phyloP scores from a whole-genome alignment of 148 eudicot genomes.

The Nepenthes gracilis region DNA sequence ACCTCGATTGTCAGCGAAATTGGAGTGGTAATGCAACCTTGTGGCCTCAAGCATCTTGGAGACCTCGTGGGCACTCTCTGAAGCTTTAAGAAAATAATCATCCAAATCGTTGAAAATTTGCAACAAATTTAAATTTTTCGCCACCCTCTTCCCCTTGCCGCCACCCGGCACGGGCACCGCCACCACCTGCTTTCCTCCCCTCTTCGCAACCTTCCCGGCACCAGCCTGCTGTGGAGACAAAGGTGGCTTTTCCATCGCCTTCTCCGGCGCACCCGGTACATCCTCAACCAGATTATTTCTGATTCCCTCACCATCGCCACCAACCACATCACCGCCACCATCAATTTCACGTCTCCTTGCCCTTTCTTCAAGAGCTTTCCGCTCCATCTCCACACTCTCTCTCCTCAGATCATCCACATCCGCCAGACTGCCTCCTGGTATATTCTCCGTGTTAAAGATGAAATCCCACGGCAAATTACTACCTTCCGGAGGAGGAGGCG shows the following conservation, averaged over 20 bases:
- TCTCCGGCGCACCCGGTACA: conserved; percentile 12
- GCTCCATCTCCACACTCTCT: conserved; percentile 30
- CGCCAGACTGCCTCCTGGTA: conserved; percentile 50
- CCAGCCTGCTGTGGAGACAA: conserved; percentile 18
- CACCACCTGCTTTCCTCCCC: conserved; percentile 28
- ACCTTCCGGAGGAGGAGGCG: conserved; percentile 28
- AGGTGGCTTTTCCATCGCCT: conserved; percentile 28
- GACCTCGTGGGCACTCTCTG: conserved; percentile 78
- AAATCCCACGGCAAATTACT: conserved; percentile 40
- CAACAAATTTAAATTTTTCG: conserved; percentile 41
- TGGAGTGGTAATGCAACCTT: conserved; percentile 91
- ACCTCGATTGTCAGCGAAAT: conserved; percentile 79
- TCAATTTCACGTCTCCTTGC: conserved; percentile 10
- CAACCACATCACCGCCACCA: conserved; percentile 11
- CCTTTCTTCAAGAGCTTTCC: conserved; percentile 32
- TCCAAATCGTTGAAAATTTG: conserved; percentile 63
- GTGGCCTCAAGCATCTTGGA: conserved; percentile 90
- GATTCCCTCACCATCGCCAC: conserved; percentile 8
- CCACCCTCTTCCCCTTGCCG: conserved; percentile 37
- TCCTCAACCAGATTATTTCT: conserved; percentile 19
- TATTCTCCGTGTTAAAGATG: conserved; percentile 45
- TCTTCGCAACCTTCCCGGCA: conserved; percentile 23
- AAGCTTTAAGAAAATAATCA: conserved; percentile 75
- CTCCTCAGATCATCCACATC: conserved; percentile 38
- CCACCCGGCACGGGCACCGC: conserved; percentile 18